phyloP scores from a whole-genome alignment of 1,284 basidiomycete genomes.

The Trametes versicolor region DNA sequence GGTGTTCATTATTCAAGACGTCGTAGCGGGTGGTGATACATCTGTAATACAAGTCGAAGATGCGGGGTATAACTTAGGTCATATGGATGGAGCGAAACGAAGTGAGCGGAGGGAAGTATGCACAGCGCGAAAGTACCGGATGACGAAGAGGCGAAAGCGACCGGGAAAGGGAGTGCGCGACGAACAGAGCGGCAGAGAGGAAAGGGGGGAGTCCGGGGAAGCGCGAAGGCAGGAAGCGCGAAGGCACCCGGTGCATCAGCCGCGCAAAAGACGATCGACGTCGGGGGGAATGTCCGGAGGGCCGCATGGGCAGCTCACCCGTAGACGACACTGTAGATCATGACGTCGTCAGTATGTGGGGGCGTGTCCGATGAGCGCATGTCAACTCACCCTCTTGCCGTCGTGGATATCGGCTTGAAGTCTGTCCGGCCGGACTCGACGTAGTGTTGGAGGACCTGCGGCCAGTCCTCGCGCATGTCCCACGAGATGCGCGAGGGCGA shows the following conservation, averaged over 20 bases:
- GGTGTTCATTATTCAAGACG: slow-evolving; percentile 16
- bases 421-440: slow-evolving; percentile 77
- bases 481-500: slow-evolving; percentile 75
- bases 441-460: slow-evolving; percentile 70
- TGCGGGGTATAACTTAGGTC: slow-evolving; percentile 32
- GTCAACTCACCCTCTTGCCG: slow-evolving; percentile 70
- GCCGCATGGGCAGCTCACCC: slow-evolving; percentile 40
- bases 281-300: slow-evolving; percentile 10
- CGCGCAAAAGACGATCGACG: slow-evolving; percentile 30
- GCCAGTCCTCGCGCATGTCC: slow-evolving; percentile 79
- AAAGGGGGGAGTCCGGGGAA: slow-evolving; percentile 20
- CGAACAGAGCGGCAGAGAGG: slow-evolving; percentile 17
- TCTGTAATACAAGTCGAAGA: slow-evolving; percentile 22
- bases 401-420: slow-evolving; percentile 82
- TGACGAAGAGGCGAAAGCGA: slow-evolving; percentile 26
- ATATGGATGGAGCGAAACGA: slow-evolving; percentile 14
- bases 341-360: slow-evolving; percentile 18
- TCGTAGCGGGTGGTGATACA: slow-evolving; percentile 22
- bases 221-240: slow-evolving; percentile 17
- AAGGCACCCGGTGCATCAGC: slow-evolving; percentile 13
- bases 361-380: background rate
- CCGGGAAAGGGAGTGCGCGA: slow-evolving; percentile 20
- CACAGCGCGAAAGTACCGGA: slow-evolving; percentile 25
- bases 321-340: slow-evolving; percentile 48
- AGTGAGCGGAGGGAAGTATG: slow-evolving; percentile 8